A percentile compares a stretch with the other conserved stretches of the same genome.
These are phyloP conservation scores for Withania somnifera DNA, from an alignment of 305 asterid genomes.

Conservation along the genomic window DNA sequence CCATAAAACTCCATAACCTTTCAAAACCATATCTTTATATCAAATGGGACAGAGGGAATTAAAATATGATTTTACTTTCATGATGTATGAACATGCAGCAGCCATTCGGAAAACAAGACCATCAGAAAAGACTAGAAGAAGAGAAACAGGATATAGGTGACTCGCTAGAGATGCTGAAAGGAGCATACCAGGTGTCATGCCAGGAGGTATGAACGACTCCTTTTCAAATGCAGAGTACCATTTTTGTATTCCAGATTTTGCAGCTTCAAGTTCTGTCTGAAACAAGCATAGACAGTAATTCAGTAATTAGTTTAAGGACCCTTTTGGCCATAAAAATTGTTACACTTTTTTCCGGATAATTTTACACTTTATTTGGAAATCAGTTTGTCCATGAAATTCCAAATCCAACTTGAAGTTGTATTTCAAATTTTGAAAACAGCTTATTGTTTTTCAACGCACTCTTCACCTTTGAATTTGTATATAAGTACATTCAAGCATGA, in stretches of 20 bases:
- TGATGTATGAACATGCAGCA: neutral
- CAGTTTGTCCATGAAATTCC: no score
- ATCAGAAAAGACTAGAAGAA: neutral
- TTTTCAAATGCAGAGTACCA: slow-evolving; percentile 86
- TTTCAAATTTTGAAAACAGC: no score
- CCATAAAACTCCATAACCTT: neutral
- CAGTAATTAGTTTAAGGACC: neutral
- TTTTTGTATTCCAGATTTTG: slow-evolving; percentile 75
- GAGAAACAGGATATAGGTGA: neutral
- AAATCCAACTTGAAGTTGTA: no score
- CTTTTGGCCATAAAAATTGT: no score
- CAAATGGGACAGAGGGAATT: neutral
- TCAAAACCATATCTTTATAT: neutral
- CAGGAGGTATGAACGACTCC: slow-evolving; percentile 57
- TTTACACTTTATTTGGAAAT: no score
- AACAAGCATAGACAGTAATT: neutral
- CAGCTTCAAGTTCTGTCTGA: slow-evolving; percentile 68
- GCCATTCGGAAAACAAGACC: neutral
- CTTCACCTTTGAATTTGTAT: no score
- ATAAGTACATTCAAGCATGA: no score
- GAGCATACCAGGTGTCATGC: slow-evolving; percentile 57
- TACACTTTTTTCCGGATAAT: no score
- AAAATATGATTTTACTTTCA: neutral
- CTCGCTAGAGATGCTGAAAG: neutral
- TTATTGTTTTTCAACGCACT: no score